Percentiles rank a stretch among this genome's conserved stretches.
phyloP scores from a whole-genome alignment of 2,329 filamentous ascomycete genomes.

The Sporothrix brasiliensis region DNA sequence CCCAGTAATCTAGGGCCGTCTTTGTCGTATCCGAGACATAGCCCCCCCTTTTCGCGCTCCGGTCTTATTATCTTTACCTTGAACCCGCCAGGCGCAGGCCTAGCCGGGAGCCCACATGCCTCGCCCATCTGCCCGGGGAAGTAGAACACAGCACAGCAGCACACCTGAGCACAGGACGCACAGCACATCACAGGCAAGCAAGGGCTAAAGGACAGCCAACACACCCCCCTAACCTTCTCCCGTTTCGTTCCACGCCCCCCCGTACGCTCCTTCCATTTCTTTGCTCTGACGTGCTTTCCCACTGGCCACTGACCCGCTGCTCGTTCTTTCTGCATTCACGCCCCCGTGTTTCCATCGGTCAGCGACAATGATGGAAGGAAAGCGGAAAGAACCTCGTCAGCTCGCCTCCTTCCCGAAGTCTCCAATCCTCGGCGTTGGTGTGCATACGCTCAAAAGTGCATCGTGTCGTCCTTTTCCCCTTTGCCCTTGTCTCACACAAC shows the following conservation, averaged over 20 bases:
- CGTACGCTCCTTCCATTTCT: not conserved
- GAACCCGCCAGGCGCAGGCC: not conserved
- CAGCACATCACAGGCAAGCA: conserved; percentile 2
- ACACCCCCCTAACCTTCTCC: not conserved
- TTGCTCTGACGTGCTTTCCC: not conserved
- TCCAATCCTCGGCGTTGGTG: not conserved
- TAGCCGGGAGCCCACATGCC: not conserved
- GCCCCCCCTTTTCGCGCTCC: not conserved
- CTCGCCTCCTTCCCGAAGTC: not conserved
- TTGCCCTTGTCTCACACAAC: not conserved
- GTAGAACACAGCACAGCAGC: conserved; percentile 25
- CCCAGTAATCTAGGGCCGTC: conserved; percentile 30
- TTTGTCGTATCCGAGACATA: no score
- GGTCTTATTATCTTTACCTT: not conserved
- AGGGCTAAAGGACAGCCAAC: not conserved
- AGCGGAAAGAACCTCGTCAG: not conserved
- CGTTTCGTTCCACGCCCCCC: conserved; percentile 15
- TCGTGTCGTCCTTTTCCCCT: not conserved
- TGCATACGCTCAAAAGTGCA: not conserved
- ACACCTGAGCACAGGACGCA: conserved; percentile 26
- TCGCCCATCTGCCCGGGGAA: not conserved
- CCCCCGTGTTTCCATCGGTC: conserved; percentile 11
- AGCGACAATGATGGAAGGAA: not conserved
- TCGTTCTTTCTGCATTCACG: not conserved
- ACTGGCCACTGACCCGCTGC: not conserved